These are phyloP conservation scores for Penicillium thymicola DNA, from an alignment of 2,329 filamentous ascomycete genomes.

Conservation along the genomic window DNA sequence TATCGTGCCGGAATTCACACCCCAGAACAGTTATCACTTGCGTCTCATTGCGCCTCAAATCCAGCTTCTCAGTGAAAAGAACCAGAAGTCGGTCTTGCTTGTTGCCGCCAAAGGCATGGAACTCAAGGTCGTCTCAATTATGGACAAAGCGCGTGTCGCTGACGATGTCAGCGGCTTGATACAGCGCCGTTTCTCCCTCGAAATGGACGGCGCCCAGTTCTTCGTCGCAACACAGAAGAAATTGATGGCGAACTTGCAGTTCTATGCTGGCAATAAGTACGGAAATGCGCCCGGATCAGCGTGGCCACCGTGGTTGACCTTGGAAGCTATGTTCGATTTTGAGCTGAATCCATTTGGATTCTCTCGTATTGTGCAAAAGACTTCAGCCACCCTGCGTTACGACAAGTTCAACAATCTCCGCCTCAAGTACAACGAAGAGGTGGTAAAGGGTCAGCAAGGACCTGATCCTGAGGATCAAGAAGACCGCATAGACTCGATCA, in stretches of 20 bases:
- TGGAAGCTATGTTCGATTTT: slow-evolving; percentile 99
- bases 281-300: slow-evolving; percentile 78
- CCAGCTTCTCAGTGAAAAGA: slow-evolving; percentile 97
- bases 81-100: slow-evolving; percentile 93
- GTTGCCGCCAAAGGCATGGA: slow-evolving; percentile 97
- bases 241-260: slow-evolving; percentile 80
- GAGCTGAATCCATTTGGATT: slow-evolving; percentile 94
- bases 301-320: slow-evolving; percentile 97
- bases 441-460: slow-evolving; percentile 58
- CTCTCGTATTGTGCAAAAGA: slow-evolving; percentile 93
- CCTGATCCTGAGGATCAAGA: slow-evolving; percentile 53
- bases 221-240: slow-evolving; percentile 95
- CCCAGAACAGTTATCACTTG: slow-evolving; percentile 92
- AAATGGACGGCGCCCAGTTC: slow-evolving; percentile 97
- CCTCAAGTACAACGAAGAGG: slow-evolving; percentile 93
- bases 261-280: slow-evolving; percentile 93
- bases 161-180: slow-evolving; percentile 94
- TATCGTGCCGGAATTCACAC: slow-evolving; percentile 81
- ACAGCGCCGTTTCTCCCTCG: slow-evolving; percentile 86
- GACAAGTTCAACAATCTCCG: slow-evolving; percentile 98
- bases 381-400: slow-evolving; percentile 87
- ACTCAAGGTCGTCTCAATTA: slow-evolving; percentile 93
- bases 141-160: slow-evolving; percentile 90
- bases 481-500: slow-evolving; percentile 89
- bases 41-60: slow-evolving; percentile 96